These are phyloP conservation scores for Oryza glumipatula DNA, from an alignment of 176 grass and related monocot species.

Conservation along the genomic window DNA sequence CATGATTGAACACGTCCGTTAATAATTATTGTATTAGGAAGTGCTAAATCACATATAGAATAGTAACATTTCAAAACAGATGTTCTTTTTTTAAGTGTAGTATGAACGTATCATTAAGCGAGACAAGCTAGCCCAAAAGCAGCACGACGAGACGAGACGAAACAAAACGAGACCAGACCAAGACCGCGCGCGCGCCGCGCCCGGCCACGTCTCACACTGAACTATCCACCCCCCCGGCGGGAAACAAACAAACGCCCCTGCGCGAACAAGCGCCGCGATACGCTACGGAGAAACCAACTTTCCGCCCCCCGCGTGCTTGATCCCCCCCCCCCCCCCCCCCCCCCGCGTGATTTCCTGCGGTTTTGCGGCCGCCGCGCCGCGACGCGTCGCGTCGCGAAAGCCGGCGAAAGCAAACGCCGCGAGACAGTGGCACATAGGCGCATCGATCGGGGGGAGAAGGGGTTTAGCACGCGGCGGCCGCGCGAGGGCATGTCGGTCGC, in stretches of 20 bases:
- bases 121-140: not conserved
- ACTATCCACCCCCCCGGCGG: not conserved
- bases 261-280: not conserved
- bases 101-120: not conserved
- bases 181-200: too few relatives aligned
- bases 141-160: not conserved
- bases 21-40: too few relatives aligned
- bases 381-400: not conserved
- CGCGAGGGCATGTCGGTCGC: slow-evolving; percentile 33
- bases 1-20: too few relatives aligned
- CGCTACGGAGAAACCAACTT: not conserved
- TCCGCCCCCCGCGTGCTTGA: not conserved
- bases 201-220: not conserved
- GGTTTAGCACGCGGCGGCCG: slow-evolving; percentile 13
- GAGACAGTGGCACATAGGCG: too few relatives aligned
- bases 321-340: too few relatives aligned
- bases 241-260: not conserved
- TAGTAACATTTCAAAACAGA: too few relatives aligned
- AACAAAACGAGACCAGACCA: not conserved
- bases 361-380: slow-evolving; percentile 21
- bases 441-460: not conserved
- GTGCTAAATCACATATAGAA: too few relatives aligned
- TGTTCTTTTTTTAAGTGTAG: not conserved
- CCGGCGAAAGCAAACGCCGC: not conserved
- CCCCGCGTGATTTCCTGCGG: slow-evolving; percentile 29